Evolutionary conservation across 148 eudicot species (phyloP), one percentile per base, ranked within the genome.

Genomic region (Cornus kousa): DNA sequence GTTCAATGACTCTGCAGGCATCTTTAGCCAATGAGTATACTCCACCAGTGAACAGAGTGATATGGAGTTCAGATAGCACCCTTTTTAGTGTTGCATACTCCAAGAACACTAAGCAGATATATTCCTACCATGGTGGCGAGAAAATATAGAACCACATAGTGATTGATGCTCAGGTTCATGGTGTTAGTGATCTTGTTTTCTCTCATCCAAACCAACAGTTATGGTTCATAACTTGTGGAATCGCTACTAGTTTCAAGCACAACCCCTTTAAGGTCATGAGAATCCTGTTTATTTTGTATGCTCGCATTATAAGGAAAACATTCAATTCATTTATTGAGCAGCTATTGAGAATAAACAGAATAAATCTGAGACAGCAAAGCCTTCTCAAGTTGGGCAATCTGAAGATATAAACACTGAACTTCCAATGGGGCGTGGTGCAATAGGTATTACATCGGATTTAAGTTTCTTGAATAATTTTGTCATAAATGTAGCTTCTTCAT

Each of bases 31-130:
- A 28, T 28, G 28, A 28, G 28, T 28, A 28, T 28, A 28, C 28
- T 28, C 28, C 28, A 28, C 28, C 28, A 28, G 28, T 28, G 71
- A 92, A 88, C 75, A 87, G 94, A 43, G 91, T 90, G 53, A 80
- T 60, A 70, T 90, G 97, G 97, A 92, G 97, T 83, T 92, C 89
- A 40, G 94, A 92, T 87, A 94, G 94, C 48, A 3, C 70, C 7
- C 76, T 86, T 70, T 73, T 87, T 65, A 93, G 94, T 77, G 94
- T 86, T 81, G 94, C 94, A 22, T 91, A 86, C 81, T 89, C 90
- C 11, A 91, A 87, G 80, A 86, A 89, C 79, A 86, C 89, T 76
- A 88, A 89, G 73, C 94, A 91, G 20, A 16, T 91, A 59, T 91
- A 87, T 60, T 74, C 86, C 28, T 91, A 77, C 68, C 83, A 80